Evolutionary conservation across 768 basidiomycete genomes (phyloP).

Genomic region (Psilocybe subaeruginosa): DNA sequence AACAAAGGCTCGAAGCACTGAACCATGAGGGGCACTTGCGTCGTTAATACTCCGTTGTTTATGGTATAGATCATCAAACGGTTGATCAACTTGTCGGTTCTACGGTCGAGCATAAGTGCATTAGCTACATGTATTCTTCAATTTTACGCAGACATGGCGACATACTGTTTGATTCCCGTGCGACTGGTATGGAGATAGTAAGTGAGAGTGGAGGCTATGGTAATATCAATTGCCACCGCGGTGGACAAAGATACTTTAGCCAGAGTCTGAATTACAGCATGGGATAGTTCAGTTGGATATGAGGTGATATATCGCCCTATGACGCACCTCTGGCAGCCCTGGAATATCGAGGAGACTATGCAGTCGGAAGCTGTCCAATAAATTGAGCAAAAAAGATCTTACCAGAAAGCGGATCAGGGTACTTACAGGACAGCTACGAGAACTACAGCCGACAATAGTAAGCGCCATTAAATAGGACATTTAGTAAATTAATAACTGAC

Average conservation of each 20-base stretch:
- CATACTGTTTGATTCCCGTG: conserved; percentile 12
- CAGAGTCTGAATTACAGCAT: background rate
- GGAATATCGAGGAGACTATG: background rate
- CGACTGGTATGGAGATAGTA: conserved; percentile 9
- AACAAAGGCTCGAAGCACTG: too few relatives aligned
- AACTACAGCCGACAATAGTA: background rate
- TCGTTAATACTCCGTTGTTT: conserved; percentile 14
- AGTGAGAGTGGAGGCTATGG: conserved; percentile 5
- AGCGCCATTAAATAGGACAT: too few relatives aligned
- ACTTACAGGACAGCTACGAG: background rate
- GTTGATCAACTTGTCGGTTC: conserved; percentile 14
- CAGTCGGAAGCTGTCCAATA: background rate
- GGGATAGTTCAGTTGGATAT: background rate
- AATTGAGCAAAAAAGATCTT: too few relatives aligned
- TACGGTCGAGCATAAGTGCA: background rate
- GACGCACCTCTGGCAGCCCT: background rate
- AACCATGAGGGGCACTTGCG: background rate
- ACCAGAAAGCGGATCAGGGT: too few relatives aligned
- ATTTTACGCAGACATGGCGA: background rate
- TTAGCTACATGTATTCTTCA: too few relatives aligned
- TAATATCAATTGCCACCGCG: conserved; percentile 4
- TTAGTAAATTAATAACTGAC: background rate
- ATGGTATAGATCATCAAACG: conserved; percentile 12
- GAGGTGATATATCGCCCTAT: too few relatives aligned
- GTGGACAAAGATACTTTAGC: background rate